phyloP scores from a whole-genome alignment of 1,284 basidiomycete genomes.

The Cryptococcus sp. region DNA sequence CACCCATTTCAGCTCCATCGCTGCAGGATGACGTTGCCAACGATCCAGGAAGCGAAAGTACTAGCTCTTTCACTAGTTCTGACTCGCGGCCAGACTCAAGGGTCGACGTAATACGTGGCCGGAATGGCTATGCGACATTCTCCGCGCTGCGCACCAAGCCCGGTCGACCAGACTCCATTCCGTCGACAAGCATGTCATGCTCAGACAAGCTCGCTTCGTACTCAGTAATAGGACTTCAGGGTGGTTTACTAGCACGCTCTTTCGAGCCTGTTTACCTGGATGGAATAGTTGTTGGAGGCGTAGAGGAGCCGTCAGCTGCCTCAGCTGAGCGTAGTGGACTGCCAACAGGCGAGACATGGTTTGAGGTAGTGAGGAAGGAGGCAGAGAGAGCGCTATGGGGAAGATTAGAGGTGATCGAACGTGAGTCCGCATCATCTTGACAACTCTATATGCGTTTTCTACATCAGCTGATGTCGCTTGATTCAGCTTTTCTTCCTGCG shows the following conservation, averaged over 20 bases:
- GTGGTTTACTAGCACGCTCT: slow-evolving; percentile 65
- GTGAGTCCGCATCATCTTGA: slow-evolving; percentile 13
- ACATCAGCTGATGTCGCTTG: slow-evolving; percentile 5
- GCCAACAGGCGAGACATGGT: slow-evolving; percentile 52
- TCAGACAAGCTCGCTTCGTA: slow-evolving; percentile 87
- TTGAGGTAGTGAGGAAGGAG: slow-evolving; percentile 64
- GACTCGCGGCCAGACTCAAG: too few species aligned
- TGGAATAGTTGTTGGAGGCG: slow-evolving; percentile 70
- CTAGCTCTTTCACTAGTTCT: too few species aligned
- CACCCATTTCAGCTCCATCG: slow-evolving; percentile 1
- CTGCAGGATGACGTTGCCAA: not conserved
- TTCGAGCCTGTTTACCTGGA: slow-evolving; percentile 67
- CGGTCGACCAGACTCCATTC: slow-evolving; percentile 75
- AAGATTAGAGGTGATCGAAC: slow-evolving; percentile 20
- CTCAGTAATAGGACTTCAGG: slow-evolving; percentile 80
- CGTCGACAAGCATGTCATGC: slow-evolving; percentile 80
- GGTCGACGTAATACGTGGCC: slow-evolving; percentile 63
- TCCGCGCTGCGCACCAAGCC: slow-evolving; percentile 86
- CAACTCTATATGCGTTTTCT: slow-evolving; percentile 47
- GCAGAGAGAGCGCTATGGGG: slow-evolving; percentile 59
- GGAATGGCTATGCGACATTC: slow-evolving; percentile 70
- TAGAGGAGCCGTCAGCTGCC: slow-evolving; percentile 42
- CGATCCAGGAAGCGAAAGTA: not conserved
- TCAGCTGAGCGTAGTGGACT: slow-evolving; percentile 21
- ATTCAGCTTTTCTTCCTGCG: slow-evolving; percentile 51